Evolutionary conservation across 2,329 filamentous ascomycete genomes (phyloP).

Genomic region (Botrytis elliptica): DNA sequence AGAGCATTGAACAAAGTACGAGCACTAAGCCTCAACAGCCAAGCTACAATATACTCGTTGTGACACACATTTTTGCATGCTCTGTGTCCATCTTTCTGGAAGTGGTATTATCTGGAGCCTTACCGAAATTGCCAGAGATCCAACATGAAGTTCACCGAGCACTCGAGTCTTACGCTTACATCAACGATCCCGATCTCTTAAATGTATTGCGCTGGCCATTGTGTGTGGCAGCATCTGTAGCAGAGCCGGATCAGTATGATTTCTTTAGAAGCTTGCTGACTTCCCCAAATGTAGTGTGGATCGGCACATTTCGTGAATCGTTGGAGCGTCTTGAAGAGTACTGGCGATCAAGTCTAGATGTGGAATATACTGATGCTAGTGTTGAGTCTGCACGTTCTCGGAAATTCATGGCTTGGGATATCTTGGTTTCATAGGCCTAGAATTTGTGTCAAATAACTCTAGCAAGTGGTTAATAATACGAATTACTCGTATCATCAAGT

Average conservation of each 20-base stretch:
- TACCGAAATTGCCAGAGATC: not conserved
- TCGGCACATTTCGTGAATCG: not conserved
- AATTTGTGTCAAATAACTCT: too few relatives aligned
- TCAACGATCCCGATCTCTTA: not conserved
- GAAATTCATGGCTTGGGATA: too few relatives aligned
- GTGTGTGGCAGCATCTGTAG: not conserved
- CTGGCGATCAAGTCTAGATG: too few relatives aligned
- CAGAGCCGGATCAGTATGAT: not conserved
- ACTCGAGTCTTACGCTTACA: not conserved
- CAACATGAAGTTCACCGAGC: not conserved
- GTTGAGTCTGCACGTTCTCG: too few relatives aligned
- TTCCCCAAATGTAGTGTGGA: not conserved
- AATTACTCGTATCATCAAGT: too few relatives aligned
- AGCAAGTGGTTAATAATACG: too few relatives aligned
- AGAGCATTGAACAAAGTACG: not conserved
- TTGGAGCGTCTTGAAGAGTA: not conserved
- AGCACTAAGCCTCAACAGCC: not conserved
- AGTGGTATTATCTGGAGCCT: not conserved
- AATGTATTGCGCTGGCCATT: conserved; percentile 1
- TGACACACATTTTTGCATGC: not conserved
- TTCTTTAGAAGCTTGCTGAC: not conserved
- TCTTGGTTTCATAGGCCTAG: too few relatives aligned
- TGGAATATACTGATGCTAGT: too few relatives aligned
- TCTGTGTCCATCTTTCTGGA: not conserved
- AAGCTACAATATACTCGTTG: not conserved